These are phyloP conservation scores for Neurospora sp. DNA, from an alignment of 495 filamentous ascomycete species.

Conservation along the genomic window DNA sequence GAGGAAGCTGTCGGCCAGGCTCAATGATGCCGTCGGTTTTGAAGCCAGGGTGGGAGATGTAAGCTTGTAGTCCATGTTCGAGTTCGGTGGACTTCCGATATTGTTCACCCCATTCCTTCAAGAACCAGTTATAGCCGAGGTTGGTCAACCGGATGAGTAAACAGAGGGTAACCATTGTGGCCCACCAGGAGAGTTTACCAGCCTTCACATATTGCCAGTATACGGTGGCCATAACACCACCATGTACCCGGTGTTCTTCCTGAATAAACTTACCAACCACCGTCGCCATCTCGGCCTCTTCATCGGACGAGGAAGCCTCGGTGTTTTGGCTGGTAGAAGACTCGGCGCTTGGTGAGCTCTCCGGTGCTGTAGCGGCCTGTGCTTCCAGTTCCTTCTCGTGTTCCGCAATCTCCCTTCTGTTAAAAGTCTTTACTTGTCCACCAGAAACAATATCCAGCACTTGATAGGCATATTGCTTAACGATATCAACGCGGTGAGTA, in stretches of 20 bases:
- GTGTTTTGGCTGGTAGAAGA: slow-evolving; percentile 2
- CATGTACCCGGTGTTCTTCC: slow-evolving; percentile 66
- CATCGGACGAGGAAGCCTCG: slow-evolving; percentile 16
- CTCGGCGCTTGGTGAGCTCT: neutral
- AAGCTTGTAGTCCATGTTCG: neutral
- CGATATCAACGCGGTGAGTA: slow-evolving; percentile 68
- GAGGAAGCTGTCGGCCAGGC: slow-evolving; percentile 38
- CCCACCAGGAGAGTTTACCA: slow-evolving; percentile 64
- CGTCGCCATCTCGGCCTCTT: slow-evolving; percentile 29
- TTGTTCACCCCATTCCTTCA: slow-evolving; percentile 76
- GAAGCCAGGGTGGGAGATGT: neutral
- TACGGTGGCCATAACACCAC: slow-evolving; percentile 60
- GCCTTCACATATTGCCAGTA: slow-evolving; percentile 80
- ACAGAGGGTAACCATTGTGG: slow-evolving; percentile 45
- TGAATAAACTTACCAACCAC: slow-evolving; percentile 67
- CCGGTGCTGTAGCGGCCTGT: slow-evolving; percentile 2
- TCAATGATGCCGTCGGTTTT: slow-evolving; percentile 33
- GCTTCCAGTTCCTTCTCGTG: slow-evolving; percentile 16
- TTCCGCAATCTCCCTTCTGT: slow-evolving; percentile 18
- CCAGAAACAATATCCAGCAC: slow-evolving; percentile 51
- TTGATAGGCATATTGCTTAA: slow-evolving; percentile 53
- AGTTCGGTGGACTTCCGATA: slow-evolving; percentile 33
- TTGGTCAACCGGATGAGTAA: slow-evolving; percentile 47
- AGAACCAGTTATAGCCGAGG: slow-evolving; percentile 63
- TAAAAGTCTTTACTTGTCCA: slow-evolving; percentile 41